phyloP scores from a whole-genome alignment of 1,139 yeast species.

The Candida pseudoviswanathii region DNA sequence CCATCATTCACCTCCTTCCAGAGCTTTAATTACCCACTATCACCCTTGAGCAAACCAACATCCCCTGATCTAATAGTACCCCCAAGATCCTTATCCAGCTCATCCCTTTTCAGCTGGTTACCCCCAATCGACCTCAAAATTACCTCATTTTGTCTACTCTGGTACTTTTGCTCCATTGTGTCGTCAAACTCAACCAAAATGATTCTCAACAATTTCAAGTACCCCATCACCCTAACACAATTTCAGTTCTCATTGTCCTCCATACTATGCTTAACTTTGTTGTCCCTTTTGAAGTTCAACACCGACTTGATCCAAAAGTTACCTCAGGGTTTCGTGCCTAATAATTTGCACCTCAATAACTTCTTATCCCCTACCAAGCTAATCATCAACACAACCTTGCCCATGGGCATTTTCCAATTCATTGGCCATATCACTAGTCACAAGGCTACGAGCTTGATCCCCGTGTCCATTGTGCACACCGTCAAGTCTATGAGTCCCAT shows the following conservation, averaged over 20 bases:
- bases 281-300: slow-evolving; percentile 22
- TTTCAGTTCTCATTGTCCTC: slow-evolving; percentile 78
- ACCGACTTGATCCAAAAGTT: slow-evolving; percentile 33
- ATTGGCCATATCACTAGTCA: slow-evolving; percentile 88
- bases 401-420: slow-evolving; percentile 93
- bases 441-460: slow-evolving; percentile 83
- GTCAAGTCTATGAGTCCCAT: slow-evolving; percentile 89
- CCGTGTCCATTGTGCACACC: slow-evolving; percentile 90
- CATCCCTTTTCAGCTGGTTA: slow-evolving; percentile 18
- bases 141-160: slow-evolving; percentile 55
- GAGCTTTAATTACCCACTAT: slow-evolving; percentile 24
- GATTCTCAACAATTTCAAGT: slow-evolving; percentile 66
- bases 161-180: slow-evolving; percentile 84
- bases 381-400: slow-evolving; percentile 69
- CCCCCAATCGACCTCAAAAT: slow-evolving; percentile 36
- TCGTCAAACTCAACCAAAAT: slow-evolving; percentile 81
- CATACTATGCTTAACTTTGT: slow-evolving; percentile 43
- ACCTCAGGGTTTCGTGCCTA: slow-evolving; percentile 64
- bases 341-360: slow-evolving; percentile 23
- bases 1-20: slow-evolving; percentile 14
- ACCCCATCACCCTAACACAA: slow-evolving; percentile 85
- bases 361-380: slow-evolving; percentile 56
- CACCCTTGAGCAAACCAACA: slow-evolving; percentile 37
- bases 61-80: slow-evolving; percentile 27
- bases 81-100: slow-evolving; percentile 16